Base-by-base conservation (phyloP, 352 stramenopile species). In the Phytophthora chlamydospora region DNA sequence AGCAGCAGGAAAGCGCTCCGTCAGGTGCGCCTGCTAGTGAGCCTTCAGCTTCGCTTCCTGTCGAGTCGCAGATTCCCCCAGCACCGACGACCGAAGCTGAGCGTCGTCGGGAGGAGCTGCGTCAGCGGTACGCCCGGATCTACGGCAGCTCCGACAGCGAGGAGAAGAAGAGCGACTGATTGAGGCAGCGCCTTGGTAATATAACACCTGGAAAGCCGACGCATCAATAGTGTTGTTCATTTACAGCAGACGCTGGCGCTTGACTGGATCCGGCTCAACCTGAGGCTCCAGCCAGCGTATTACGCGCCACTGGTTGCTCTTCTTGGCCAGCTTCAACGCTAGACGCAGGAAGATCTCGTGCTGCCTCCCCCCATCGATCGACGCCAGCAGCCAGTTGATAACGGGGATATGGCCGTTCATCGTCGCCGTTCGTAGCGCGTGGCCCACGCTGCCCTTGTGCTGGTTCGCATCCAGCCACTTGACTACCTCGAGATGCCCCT, bases 71-170 rank as follows among this genome's bases (percentile, higher is more conserved):
- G 19, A 77, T 83, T 49, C 76, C 71, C 41, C 59, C 66, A 4
- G 72, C 71, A 8, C 58, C 69, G 12, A 52, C 73, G 40, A 85
- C 65, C 2, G 78, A 85, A 45, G 66, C 78, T 6, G 78, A 85
- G 17, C 76, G 76, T 16, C 73, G 78, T 33, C 68, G 78, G 14
- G 71, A 85, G 27, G 78, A 88, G 60, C 64, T 88, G 39, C 78
- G 78, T 31, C 70, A 73, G 43, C 75, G 78, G 1, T 88, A 88
- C 69, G 69, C 44, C 51, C 78, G 76, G 44, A 88, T 88, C 43
- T 88, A 84, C 54, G 68, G 33, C 24, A 70, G 16, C 16, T 62
- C 71, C 32, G 63, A 69, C 48, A 60, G 40, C n/a, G 73, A 80
- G 41, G 74, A 81, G 33, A 73, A 64, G 51, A 83, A 78, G 42